A percentile compares a stretch with the other conserved stretches of the same genome.
Conservation (phyloP, 1,139 yeast species). For the Kodamaea fungicola region DNA sequence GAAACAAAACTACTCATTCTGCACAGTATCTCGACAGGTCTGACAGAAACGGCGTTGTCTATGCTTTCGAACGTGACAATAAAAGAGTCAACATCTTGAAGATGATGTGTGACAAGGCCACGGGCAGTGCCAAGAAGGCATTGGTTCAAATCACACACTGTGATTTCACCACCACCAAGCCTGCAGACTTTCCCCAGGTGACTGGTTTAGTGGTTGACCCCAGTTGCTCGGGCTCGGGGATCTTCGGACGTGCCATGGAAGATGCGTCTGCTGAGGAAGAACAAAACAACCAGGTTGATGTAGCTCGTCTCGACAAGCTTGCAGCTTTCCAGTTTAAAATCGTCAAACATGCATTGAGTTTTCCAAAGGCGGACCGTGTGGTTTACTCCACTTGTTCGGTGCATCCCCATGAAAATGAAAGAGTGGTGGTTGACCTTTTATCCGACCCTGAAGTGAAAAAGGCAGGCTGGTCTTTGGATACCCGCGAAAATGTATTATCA, state of each 20-base stretch:
- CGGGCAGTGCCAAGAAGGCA: conserved; percentile 41
- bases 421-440: conserved; percentile 77
- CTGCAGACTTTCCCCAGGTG: conserved; percentile 58
- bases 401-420: conserved; percentile 89
- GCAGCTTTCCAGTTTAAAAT: conserved; percentile 85
- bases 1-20: conserved; percentile 91
- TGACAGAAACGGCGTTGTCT: conserved; percentile 41
- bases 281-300: conserved; percentile 42
- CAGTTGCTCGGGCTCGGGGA: conserved; percentile 96
- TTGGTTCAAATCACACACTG: conserved; percentile 72
- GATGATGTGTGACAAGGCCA: conserved; percentile 79
- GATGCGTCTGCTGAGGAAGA: conserved; percentile 44
- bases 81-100: conserved; percentile 68
- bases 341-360: conserved; percentile 81
- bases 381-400: conserved; percentile 95
- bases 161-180: conserved; percentile 74
- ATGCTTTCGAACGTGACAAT: conserved; percentile 85
- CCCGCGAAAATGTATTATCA: conserved; percentile 65
- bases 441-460: conserved; percentile 56
- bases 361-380: conserved; percentile 73
- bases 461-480: conserved; percentile 74
- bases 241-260: conserved; percentile 76
- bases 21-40: conserved; percentile 53
- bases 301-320: conserved; percentile 64
- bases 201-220: conserved; percentile 92